Conservation (phyloP, 2,329 filamentous ascomycete species). For the Colletotrichum sp. region DNA sequence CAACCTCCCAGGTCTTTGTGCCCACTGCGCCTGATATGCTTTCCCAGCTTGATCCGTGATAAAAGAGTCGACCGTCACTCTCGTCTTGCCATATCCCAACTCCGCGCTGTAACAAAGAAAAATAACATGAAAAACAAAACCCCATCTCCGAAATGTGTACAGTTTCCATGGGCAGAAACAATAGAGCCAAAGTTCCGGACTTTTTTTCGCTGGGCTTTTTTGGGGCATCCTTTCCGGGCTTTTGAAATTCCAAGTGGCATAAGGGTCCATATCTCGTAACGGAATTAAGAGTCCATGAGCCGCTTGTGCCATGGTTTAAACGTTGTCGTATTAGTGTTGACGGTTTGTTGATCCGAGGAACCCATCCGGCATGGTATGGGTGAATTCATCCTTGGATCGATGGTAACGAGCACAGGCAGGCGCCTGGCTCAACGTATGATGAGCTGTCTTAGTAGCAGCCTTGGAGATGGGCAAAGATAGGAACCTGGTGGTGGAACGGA, state of each 20-base stretch:
- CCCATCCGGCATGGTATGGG: not conserved
- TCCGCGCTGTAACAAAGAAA: conserved; percentile 20
- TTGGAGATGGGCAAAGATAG: conserved; percentile 56
- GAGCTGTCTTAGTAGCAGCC: conserved; percentile 49
- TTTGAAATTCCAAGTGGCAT: not conserved
- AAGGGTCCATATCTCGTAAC: conserved; percentile 2
- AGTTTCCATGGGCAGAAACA: not conserved
- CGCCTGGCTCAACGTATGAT: conserved; percentile 2
- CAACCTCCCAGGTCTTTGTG: conserved; percentile 1
- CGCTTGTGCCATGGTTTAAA: not conserved
- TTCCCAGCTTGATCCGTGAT: not conserved
- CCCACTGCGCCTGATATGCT: conserved; percentile 15
- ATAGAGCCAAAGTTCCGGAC: not conserved
- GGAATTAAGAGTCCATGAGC: not conserved
- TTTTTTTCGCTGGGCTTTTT: not conserved
- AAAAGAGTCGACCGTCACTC: not conserved
- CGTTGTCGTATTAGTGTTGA: not conserved
- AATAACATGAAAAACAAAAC: conserved; percentile 4
- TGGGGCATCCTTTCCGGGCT: not conserved
- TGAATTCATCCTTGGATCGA: not conserved
- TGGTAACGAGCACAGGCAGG: not conserved
- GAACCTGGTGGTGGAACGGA: conserved; percentile 58
- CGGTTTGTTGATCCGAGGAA: not conserved
- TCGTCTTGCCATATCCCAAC: conserved; percentile 12
- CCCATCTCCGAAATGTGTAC: not conserved